phyloP scores from a whole-genome alignment of 1,139 yeast species.

The Hansenula sp. region DNA sequence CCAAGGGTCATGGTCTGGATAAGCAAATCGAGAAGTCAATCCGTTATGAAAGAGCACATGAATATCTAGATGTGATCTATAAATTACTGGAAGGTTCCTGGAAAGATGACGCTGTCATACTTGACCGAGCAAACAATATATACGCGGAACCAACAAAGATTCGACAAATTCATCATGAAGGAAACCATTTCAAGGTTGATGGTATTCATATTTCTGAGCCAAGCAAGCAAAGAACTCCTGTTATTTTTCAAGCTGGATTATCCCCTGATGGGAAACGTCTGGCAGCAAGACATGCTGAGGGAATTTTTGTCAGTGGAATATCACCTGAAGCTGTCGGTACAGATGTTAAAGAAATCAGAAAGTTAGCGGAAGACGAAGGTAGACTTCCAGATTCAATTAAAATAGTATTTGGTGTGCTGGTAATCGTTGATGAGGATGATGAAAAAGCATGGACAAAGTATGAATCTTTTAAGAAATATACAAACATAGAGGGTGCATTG shows the following conservation, averaged over 20 bases:
- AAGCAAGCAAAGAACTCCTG: constrained; percentile 39
- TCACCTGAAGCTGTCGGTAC: constrained; percentile 19
- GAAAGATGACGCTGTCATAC: constrained; percentile 37
- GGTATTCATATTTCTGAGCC: constrained; percentile 36
- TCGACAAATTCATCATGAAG: constrained; percentile 32
- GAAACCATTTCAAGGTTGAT: constrained; percentile 34
- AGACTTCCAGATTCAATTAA: constrained; percentile 26
- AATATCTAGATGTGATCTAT: constrained; percentile 34
- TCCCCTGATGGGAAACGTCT: constrained; percentile 38
- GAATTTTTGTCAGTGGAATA: constrained; percentile 30
- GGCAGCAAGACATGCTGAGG: constrained; percentile 41
- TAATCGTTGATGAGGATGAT: constrained; percentile 25
- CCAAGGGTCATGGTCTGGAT: constrained; percentile 32
- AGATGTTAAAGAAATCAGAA: constrained; percentile 20
- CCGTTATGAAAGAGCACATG: constrained; percentile 36
- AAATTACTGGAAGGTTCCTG: constrained; percentile 35
- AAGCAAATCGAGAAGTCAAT: constrained; percentile 27
- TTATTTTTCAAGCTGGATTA: constrained; percentile 41
- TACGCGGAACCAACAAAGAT: constrained; percentile 33
- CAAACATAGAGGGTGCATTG: constrained; percentile 27
- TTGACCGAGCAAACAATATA: constrained; percentile 27
- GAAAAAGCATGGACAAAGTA: constrained; percentile 25
- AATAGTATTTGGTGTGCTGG: constrained; percentile 20
- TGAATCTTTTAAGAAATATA: constrained; percentile 19
- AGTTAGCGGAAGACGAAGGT: constrained; percentile 19